A percentile compares a stretch with the other conserved stretches of the same genome.
These are phyloP conservation scores for Artemisia annua DNA, from an alignment of 129 eudicot genomes.

Conservation along the genomic window DNA sequence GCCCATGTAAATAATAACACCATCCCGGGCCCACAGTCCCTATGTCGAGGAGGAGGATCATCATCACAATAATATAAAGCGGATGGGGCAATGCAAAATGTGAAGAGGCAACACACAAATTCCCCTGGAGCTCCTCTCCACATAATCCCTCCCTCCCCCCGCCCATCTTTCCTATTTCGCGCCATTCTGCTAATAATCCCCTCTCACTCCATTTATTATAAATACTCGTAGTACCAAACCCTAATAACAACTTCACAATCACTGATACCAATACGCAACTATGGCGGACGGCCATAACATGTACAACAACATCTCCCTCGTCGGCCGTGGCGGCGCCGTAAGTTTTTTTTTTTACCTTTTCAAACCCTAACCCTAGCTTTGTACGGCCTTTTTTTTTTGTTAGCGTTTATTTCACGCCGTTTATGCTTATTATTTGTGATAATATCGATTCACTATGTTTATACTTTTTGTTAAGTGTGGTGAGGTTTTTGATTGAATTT, in stretches of 20 bases:
- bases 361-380: slow-evolving; percentile 55
- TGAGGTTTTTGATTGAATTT: too few relatives aligned
- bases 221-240: slow-evolving; percentile 22
- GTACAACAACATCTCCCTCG: slow-evolving; percentile 88
- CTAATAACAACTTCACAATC: slow-evolving; percentile 6
- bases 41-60: background rate
- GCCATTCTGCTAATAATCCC: slow-evolving; percentile 25
- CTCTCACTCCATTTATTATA: background rate
- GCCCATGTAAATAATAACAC: background rate
- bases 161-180: slow-evolving; percentile 38
- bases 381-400: background rate
- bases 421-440: background rate
- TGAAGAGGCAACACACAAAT: slow-evolving; percentile 26
- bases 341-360: slow-evolving; percentile 13
- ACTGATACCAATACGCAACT: background rate
- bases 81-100: slow-evolving; percentile 4
- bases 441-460: background rate
- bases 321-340: slow-evolving; percentile 97
- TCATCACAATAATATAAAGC: slow-evolving; percentile 13
- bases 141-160: slow-evolving; percentile 15
- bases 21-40: too few relatives aligned
- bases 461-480: too few relatives aligned
- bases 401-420: slow-evolving; percentile 7
- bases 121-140: slow-evolving; percentile 23
- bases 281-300: slow-evolving; percentile 85